Evolutionary conservation across 1,139 yeast species (phyloP).

Genomic region (Nakaseomyces sp.): DNA sequence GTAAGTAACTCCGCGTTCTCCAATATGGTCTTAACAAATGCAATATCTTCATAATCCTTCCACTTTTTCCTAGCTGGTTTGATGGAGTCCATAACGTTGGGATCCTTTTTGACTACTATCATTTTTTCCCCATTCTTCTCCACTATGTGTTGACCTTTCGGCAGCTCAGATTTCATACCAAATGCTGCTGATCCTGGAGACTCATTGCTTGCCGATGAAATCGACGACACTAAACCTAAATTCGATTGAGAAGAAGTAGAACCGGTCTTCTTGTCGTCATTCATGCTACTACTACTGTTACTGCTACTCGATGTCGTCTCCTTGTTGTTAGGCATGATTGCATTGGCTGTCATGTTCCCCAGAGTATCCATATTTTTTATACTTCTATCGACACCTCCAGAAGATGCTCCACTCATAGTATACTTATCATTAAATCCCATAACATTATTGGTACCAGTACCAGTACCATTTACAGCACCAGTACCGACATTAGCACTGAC

Average conservation of each 20-base stretch:
- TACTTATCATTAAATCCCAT: neutral
- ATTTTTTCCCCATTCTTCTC: neutral
- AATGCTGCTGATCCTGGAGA: neutral
- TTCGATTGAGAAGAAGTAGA: conserved; percentile 2
- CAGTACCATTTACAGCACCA: too few species aligned
- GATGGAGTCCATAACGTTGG: neutral
- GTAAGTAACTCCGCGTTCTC: conserved; percentile 17
- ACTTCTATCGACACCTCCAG: neutral
- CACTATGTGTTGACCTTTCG: neutral
- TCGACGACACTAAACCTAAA: neutral
- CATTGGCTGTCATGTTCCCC: neutral
- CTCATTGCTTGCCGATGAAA: conserved; percentile 3
- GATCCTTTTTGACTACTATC: neutral
- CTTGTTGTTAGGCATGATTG: neutral
- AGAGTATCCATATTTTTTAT: neutral
- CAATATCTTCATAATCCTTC: conserved; percentile 19
- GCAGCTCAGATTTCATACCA: neutral
- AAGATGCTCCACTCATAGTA: neutral
- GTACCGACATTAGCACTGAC: too few species aligned
- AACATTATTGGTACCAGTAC: neutral
- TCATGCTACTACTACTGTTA: conserved; percentile 3
- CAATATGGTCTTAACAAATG: conserved; percentile 16
- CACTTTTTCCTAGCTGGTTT: conserved; percentile 19
- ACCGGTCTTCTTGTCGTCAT: neutral
- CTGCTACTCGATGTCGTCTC: neutral